phyloP scores from a whole-genome alignment of 768 basidiomycete genomes.

The Boletus reticulatus region DNA sequence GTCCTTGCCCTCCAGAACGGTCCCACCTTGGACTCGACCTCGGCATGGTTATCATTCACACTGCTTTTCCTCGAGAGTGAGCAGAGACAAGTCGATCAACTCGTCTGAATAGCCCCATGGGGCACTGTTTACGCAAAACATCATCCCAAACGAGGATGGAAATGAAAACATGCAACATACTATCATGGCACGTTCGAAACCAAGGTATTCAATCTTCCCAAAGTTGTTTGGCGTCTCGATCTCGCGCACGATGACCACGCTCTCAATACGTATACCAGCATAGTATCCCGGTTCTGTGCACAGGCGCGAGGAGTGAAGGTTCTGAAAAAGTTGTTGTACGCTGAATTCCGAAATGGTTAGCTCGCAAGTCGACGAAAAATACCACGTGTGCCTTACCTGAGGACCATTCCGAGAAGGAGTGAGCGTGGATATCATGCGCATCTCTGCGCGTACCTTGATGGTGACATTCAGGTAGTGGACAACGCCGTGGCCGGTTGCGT shows the following conservation, averaged over 20 bases:
- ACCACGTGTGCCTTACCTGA: slow-evolving; percentile 30
- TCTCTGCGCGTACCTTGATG: slow-evolving; percentile 58
- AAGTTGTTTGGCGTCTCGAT: slow-evolving; percentile 75
- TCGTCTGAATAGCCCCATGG: slow-evolving; percentile 90
- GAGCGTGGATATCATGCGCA: background rate
- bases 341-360: slow-evolving; percentile 34
- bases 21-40: slow-evolving; percentile 54
- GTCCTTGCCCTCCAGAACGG: slow-evolving; percentile 50
- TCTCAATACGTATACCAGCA: slow-evolving; percentile 91
- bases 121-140: slow-evolving; percentile 44
- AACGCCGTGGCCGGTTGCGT: slow-evolving; percentile 94
- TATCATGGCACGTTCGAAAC: slow-evolving; percentile 86
- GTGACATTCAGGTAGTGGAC: slow-evolving; percentile 92
- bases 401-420: slow-evolving; percentile 41
- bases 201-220: slow-evolving; percentile 79
- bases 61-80: slow-evolving; percentile 63
- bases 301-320: background rate
- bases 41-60: slow-evolving; percentile 87
- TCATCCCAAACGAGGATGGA: background rate
- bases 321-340: slow-evolving; percentile 51
- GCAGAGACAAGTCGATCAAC: slow-evolving; percentile 62
- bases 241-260: slow-evolving; percentile 74
- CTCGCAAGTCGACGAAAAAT: background rate
- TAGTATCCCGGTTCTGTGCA: slow-evolving; percentile 84
- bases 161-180: slow-evolving; percentile 41